Conservation (phyloP, 2,329 filamentous ascomycete genomes). For the Chaetomiaceae sp. region DNA sequence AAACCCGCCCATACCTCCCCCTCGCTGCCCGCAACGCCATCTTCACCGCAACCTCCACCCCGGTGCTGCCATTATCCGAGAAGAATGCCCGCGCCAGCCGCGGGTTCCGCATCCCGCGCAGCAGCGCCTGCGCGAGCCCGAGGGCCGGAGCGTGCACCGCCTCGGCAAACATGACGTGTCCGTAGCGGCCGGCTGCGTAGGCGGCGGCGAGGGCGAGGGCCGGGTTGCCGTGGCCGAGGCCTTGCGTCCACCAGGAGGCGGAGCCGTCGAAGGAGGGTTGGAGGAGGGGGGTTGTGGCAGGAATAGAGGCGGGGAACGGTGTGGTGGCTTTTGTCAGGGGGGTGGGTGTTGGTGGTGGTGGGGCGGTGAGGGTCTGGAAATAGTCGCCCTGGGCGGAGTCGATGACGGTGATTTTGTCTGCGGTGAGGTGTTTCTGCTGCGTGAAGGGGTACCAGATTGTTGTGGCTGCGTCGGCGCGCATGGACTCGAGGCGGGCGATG, state of each 20-base stretch:
- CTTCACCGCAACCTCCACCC: conserved; percentile 77
- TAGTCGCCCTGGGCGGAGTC: conserved; percentile 75
- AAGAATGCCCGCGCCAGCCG: conserved; percentile 69
- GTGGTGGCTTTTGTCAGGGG: neutral
- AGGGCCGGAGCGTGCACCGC: conserved; percentile 75
- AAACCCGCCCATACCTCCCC: conserved; percentile 61
- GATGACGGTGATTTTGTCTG: conserved; percentile 63
- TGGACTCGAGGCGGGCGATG: conserved; percentile 51
- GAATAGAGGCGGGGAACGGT: neutral
- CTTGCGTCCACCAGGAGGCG: conserved; percentile 89
- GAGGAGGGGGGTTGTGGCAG: conserved; percentile 34
- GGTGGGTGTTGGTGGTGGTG: conserved; percentile 13
- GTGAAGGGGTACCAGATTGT: conserved; percentile 85
- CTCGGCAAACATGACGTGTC: conserved; percentile 82
- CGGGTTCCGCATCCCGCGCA: conserved; percentile 54
- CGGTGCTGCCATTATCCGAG: conserved; percentile 78
- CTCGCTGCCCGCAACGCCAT: conserved; percentile 71
- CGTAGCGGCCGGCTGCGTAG: conserved; percentile 76
- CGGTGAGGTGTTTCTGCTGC: conserved; percentile 60
- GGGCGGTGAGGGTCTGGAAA: conserved; percentile 56
- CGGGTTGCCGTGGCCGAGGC: conserved; percentile 72
- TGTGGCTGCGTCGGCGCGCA: conserved; percentile 55
- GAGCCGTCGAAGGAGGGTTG: conserved; percentile 73
- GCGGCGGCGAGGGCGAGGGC: conserved; percentile 66
- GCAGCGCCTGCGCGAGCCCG: conserved; percentile 57